Conservation (phyloP, 768 basidiomycete genomes). For the Collybia sp. region DNA sequence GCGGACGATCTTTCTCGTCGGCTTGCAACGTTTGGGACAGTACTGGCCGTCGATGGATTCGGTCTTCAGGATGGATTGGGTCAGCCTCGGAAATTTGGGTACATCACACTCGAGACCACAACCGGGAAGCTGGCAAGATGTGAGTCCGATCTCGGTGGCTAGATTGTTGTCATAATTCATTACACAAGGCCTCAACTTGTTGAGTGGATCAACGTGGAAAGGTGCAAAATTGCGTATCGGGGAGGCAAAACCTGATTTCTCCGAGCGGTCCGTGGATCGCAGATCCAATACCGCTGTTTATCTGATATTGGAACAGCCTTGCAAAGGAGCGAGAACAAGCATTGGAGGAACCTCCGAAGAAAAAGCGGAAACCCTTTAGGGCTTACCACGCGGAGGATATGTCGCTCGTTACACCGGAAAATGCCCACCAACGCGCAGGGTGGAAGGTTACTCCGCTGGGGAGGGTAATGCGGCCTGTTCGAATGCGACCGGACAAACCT, state of each 20-base stretch:
- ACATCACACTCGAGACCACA: slow-evolving; percentile 66
- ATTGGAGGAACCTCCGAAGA: slow-evolving; percentile 24
- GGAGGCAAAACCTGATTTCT: slow-evolving; percentile 76
- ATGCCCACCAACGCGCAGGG: slow-evolving; percentile 43
- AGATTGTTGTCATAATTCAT: slow-evolving; percentile 2
- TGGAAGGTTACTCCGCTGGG: slow-evolving; percentile 72
- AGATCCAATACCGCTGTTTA: slow-evolving; percentile 5
- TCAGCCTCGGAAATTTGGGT: slow-evolving; percentile 66
- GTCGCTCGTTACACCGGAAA: slow-evolving; percentile 57
- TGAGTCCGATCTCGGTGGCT: slow-evolving; percentile 24
- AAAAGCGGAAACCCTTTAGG: slow-evolving; percentile 34
- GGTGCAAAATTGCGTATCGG: slow-evolving; percentile 81
- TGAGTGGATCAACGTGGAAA: slow-evolving; percentile 85
- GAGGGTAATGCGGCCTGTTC: slow-evolving; percentile 58
- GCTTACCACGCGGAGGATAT: slow-evolving; percentile 53
- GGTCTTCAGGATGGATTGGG: slow-evolving; percentile 61
- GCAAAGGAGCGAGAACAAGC: slow-evolving; percentile 19
- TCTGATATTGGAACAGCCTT: slow-evolving; percentile 13
- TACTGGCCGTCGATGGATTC: slow-evolving; percentile 67
- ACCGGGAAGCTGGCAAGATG: slow-evolving; percentile 59
- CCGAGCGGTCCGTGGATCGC: slow-evolving; percentile 43
- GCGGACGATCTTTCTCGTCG: slow-evolving; percentile 50
- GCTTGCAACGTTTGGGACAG: slow-evolving; percentile 62
- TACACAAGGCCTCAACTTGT: slow-evolving; percentile 57
- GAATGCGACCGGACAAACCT: slow-evolving; percentile 67